A percentile compares a stretch with the other conserved stretches of the same genome.
Evolutionary conservation across 2,329 filamentous ascomycete species (phyloP).

Genomic region (Reticulascus tulasneorum): DNA sequence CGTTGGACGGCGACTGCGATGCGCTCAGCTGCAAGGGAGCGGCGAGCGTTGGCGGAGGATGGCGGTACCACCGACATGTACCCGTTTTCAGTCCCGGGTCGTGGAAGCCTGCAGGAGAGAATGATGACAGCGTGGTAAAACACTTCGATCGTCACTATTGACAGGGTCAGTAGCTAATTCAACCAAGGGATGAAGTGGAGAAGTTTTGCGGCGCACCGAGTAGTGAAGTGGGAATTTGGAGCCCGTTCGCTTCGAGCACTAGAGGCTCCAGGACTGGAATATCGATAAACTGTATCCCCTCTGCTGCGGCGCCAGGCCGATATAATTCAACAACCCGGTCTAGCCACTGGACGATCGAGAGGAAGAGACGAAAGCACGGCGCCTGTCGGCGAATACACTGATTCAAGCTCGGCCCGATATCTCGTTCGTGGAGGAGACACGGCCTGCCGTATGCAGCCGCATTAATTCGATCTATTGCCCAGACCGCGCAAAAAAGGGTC

Average conservation of each 20-base stretch:
- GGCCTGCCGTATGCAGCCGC: slow-evolving; percentile 58
- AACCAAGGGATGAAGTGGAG: neutral
- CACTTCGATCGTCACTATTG: slow-evolving; percentile 54
- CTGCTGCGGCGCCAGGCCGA: slow-evolving; percentile 37
- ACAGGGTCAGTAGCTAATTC: slow-evolving; percentile 16
- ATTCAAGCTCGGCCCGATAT: slow-evolving; percentile 51
- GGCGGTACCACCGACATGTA: slow-evolving; percentile 38
- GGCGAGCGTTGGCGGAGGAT: slow-evolving; percentile 50
- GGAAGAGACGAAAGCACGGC: slow-evolving; percentile 53
- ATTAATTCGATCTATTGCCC: slow-evolving; percentile 58
- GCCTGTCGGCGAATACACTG: slow-evolving; percentile 46
- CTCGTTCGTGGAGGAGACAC: slow-evolving; percentile 56
- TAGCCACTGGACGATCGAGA: slow-evolving; percentile 50
- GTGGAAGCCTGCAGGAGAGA: slow-evolving; percentile 53
- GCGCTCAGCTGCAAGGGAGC: slow-evolving; percentile 54
- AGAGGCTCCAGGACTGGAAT: slow-evolving; percentile 54
- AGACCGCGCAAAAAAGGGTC: slow-evolving; percentile 54
- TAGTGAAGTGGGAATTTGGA: slow-evolving; percentile 43
- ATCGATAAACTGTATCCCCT: slow-evolving; percentile 46
- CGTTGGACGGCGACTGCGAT: slow-evolving; percentile 51
- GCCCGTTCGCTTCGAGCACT: slow-evolving; percentile 50
- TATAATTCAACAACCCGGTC: slow-evolving; percentile 59
- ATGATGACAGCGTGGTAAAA: slow-evolving; percentile 64
- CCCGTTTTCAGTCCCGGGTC: slow-evolving; percentile 33
- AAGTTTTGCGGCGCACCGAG: slow-evolving; percentile 37